Percentiles rank a stretch among this genome's conserved stretches.
phyloP scores from a whole-genome alignment of 805 yeast genomes.

The Yamadazyma insecticola region DNA sequence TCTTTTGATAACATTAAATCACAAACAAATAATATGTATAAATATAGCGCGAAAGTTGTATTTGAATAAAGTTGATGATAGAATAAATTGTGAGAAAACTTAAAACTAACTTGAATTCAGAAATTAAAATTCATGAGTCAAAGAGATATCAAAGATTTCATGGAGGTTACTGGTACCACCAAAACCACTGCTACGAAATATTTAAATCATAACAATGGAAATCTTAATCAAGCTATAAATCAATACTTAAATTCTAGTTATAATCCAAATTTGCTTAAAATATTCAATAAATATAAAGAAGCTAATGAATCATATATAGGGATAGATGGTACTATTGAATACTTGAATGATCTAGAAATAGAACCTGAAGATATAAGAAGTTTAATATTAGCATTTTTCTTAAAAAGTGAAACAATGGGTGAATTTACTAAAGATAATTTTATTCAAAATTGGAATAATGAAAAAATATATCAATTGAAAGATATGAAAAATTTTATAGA shows the following conservation, averaged over 20 bases:
- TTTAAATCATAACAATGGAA: conserved; percentile 26
- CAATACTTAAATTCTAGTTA: conserved; percentile 16
- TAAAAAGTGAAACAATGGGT: conserved; percentile 67
- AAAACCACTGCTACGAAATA: conserved; percentile 30
- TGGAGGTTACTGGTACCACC: conserved; percentile 36
- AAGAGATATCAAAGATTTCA: conserved; percentile 18
- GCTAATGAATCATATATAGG: conserved; percentile 45
- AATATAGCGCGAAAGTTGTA: background rate
- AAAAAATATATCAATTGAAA: conserved; percentile 21
- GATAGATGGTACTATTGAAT: conserved; percentile 71
- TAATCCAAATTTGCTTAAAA: conserved; percentile 17
- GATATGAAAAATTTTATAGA: conserved; percentile 42
- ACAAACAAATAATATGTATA: background rate
- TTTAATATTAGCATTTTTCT: conserved; percentile 63
- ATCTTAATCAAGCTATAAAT: conserved; percentile 28
- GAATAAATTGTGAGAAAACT: too few species aligned
- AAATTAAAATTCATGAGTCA: conserved; percentile 3
- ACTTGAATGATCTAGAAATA: conserved; percentile 61
- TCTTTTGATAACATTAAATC: conserved; percentile 2
- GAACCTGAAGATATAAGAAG: conserved; percentile 73
- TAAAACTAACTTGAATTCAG: too few species aligned
- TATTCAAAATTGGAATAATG: conserved; percentile 52
- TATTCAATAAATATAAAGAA: conserved; percentile 33
- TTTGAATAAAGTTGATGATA: too few species aligned
- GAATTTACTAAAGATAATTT: conserved; percentile 49